A percentile compares a stretch with the other conserved stretches of the same genome.
Conservation (phyloP, 2,329 filamentous ascomycete species). For the Aspergillus latus region DNA sequence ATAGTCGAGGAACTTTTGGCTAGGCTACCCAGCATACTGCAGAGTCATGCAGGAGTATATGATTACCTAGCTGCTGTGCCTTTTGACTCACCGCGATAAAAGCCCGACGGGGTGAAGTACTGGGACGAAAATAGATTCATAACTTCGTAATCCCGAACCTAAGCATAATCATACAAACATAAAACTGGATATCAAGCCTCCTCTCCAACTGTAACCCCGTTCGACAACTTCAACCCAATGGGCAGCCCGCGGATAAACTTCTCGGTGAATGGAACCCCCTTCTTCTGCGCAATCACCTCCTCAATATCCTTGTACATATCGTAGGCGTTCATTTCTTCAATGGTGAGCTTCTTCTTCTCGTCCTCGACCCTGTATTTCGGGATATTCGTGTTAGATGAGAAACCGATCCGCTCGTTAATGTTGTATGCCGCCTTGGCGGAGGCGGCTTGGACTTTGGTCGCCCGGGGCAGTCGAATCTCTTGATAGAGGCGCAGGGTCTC, state of each 20-base stretch:
- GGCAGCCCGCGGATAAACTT: constrained; percentile 49
- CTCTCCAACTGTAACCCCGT: constrained; percentile 35
- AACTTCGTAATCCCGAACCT: background rate
- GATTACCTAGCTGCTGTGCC: too few species aligned
- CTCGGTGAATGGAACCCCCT: constrained; percentile 33
- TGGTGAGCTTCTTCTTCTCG: constrained; percentile 61
- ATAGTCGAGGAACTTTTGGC: too few species aligned
- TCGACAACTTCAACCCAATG: constrained; percentile 45
- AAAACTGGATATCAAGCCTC: constrained; percentile 31
- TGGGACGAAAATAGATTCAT: background rate
- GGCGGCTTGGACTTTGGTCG: constrained; percentile 57
- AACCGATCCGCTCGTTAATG: constrained; percentile 64
- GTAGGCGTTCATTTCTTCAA: constrained; percentile 68
- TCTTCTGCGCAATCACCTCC: constrained; percentile 44
- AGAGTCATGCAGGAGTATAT: too few species aligned
- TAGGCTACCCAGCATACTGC: too few species aligned
- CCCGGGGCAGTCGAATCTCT: constrained; percentile 55
- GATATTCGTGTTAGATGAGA: constrained; percentile 60
- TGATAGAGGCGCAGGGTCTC: constrained; percentile 54
- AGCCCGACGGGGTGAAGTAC: too few species aligned
- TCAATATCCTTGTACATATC: constrained; percentile 61
- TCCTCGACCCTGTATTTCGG: constrained; percentile 63
- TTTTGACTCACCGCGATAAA: too few species aligned
- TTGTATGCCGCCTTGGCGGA: constrained; percentile 60
- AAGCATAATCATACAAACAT: background rate